Evolutionary conservation across 2,329 filamentous ascomycete genomes (phyloP), one percentile per base, ranked within the genome.

Genomic region (Nemania diffusa): DNA sequence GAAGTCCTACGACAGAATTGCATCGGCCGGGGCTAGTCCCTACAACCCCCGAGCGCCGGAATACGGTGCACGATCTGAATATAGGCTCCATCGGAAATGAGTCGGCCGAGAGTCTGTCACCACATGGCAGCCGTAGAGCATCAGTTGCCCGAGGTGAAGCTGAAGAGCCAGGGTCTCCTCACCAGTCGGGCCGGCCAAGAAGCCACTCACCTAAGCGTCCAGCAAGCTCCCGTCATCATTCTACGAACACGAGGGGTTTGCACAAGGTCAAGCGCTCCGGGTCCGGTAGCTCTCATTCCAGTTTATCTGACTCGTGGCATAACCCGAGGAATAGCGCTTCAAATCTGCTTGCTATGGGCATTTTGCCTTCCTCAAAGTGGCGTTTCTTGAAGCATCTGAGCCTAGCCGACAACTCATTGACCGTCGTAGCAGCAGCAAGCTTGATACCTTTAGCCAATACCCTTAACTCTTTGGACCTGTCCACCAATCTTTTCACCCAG

Each of bases 271-370:
- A 91, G 71, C 89, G 96, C 64, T 97, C 95, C 2, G 92, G 92
- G 15, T 98, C 96, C 32, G 94, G 93, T 55, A 98, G 96, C 80
- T 98, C 95, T 1, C 92, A 96, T 75, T 97, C 95, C 0, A 91
- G 88, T 75, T 80, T 90, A 57, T 90, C 88, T 1, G 88, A 91
- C 68, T 88, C 87, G 4, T 87, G 87, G 87, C 82, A 87, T 67
- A 84, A 88, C 58, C 76, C 90, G 81, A 79, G 91, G 81, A 89
- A 90, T 53, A 97, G 94, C 80, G 89, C 91, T 17, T 91, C 92
- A 1, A 97, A 96, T 73, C 84, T 97, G 0, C 82, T 95, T 57
- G 84, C 87, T 15, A 84, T 90, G 77, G 90, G 90, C 44, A 85
- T 91, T 66, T 84, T 98, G 17, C 93, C 94, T 48, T 82, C 92